Evolutionary conservation across 2,329 filamentous ascomycete species (phyloP), one percentile per base, ranked within the genome.

Genomic region (Calonectria ilicicola): DNA sequence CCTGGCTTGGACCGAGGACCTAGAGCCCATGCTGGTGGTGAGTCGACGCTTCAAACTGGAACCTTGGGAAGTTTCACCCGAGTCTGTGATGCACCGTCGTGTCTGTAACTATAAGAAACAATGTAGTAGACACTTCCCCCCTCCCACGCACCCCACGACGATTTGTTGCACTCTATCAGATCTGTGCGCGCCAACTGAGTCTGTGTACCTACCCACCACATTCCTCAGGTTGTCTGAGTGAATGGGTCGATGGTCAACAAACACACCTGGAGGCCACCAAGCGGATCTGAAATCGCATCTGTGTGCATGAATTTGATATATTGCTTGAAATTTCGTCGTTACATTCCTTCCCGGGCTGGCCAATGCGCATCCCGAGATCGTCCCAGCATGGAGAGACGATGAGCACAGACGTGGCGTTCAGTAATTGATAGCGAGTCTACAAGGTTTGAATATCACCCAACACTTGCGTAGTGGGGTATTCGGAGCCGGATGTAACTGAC

Each of bases 291-390:
- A 19, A 17, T 47, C 10, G 23, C 15, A 29, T n/a, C 27, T 29
- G 9, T 29, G 49, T 42, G 69, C 65, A 72, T 72, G 69, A 72
- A 72, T 72, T 47, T 35, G 23, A 60, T 27, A 65, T 65, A 65
- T 65, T 65, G 67, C 64, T 51, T 42, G 69, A 65, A 63, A 67
- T 51, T 67, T 64, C 46, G 42, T 66, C 51, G 35, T 49, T 29
- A n/a, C 65, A 65, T 65, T 27, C 40, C 29, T 23, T 27, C 29
- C n/a, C 42, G 9, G 27, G 26, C 35, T 63, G 64, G 27, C 56
- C 53, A 71, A 67, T 63, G 69, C 69, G 38, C 32, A 62, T 44
- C 44, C 53, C 35, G 12, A 19, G 42, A 66, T 47, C 62, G 42
- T 9, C 53, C 29, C 21, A 32, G 32, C 5, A 27, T 66, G 53